Evolutionary conservation across 495 filamentous ascomycete species (phyloP).

Genomic region (Penicillium subrubescens): DNA sequence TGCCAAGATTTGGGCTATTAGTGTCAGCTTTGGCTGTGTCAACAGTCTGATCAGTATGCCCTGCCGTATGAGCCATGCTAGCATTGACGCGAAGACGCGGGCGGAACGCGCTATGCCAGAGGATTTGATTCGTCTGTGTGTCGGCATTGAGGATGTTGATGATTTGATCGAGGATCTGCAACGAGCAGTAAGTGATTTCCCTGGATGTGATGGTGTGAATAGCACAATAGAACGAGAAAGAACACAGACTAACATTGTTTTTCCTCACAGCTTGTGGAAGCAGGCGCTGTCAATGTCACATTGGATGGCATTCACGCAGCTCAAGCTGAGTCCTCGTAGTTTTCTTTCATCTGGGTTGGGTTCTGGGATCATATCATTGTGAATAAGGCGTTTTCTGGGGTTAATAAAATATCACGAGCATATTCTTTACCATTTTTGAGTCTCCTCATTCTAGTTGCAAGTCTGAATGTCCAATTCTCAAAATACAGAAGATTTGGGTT

Average conservation of each 20-base stretch:
- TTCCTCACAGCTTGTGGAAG: constrained; percentile 76
- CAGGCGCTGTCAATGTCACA: constrained; percentile 85
- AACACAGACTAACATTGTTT: constrained; percentile 20
- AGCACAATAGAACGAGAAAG: neutral
- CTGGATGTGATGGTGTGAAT: neutral
- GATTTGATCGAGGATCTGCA: constrained; percentile 93
- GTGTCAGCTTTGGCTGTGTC: constrained; percentile 95
- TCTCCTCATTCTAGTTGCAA: no score
- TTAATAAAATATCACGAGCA: constrained; percentile 16
- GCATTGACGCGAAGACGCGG: constrained; percentile 93
- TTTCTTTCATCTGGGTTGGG: neutral
- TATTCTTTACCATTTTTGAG: neutral
- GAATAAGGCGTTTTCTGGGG: constrained; percentile 23
- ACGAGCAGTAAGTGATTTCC: constrained; percentile 71
- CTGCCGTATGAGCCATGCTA: constrained; percentile 98
- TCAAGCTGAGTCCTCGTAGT: constrained; percentile 8
- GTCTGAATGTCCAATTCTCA: neutral
- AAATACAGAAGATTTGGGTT: no score
- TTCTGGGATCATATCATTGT: constrained; percentile 12
- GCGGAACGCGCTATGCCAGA: constrained; percentile 89
- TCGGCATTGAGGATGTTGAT: constrained; percentile 92
- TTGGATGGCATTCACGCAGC: constrained; percentile 70
- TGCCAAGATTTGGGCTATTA: constrained; percentile 89
- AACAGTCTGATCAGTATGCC: constrained; percentile 99
- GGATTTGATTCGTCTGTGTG: constrained; percentile 92